phyloP scores from a whole-genome alignment of 768 basidiomycete genomes.

The Boletus rex-veris region DNA sequence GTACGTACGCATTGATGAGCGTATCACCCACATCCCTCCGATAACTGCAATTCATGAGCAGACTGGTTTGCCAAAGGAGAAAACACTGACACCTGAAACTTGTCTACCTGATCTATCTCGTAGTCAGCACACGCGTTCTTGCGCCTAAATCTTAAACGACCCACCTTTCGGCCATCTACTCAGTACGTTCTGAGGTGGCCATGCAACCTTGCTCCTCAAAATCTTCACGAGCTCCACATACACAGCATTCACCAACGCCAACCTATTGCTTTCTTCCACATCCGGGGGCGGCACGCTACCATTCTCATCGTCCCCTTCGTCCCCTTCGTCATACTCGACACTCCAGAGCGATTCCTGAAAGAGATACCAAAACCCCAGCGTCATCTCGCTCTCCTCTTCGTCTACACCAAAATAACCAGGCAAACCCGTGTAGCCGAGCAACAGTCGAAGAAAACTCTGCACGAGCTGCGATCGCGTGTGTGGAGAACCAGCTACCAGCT shows the following conservation, averaged over 20 bases:
- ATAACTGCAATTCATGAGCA: constrained; percentile 47
- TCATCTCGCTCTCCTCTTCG: constrained; percentile 86
- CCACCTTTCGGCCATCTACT: constrained; percentile 68
- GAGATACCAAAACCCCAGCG: constrained; percentile 85
- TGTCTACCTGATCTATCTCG: constrained; percentile 68
- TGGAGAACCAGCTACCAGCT: constrained; percentile 32
- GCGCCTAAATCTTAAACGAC: constrained; percentile 10
- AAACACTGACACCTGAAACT: constrained; percentile 66
- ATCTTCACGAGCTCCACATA: constrained; percentile 76
- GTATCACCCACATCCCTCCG: constrained; percentile 85
- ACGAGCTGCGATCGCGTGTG: constrained; percentile 49
- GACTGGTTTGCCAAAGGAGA: not conserved
- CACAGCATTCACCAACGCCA: constrained; percentile 63
- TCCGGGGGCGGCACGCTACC: constrained; percentile 9
- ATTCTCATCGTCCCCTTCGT: constrained; percentile 24
- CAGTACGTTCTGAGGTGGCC: constrained; percentile 49
- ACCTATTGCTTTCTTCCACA: constrained; percentile 38
- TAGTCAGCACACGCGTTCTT: constrained; percentile 2
- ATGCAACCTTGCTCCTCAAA: constrained; percentile 69
- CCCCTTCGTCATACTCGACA: constrained; percentile 48
- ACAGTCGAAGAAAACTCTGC: constrained; percentile 66
- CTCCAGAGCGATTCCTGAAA: constrained; percentile 86
- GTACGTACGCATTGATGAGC: constrained; percentile 77
- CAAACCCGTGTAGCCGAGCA: constrained; percentile 72
- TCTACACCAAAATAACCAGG: constrained; percentile 78